Base-by-base conservation (phyloP, 768 basidiomycete genomes). In the Leucocoprinus birnbaumii region DNA sequence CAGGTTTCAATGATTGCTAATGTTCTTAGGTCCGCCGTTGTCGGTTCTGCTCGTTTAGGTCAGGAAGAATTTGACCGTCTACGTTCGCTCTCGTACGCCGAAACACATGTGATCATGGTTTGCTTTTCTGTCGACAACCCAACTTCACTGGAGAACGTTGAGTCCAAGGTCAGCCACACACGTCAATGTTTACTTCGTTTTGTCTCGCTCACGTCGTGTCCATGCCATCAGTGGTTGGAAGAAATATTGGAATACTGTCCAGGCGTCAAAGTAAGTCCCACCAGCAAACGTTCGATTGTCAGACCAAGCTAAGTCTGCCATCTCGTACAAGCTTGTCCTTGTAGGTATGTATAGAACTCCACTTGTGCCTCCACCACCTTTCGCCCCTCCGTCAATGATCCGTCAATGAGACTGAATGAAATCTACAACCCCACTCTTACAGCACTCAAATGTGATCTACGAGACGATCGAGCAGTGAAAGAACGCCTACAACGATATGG, bases 111-210 rank as follows among this genome's bases (percentile, higher is more conserved):
- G 56, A 81, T 98, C 59, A 90, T 98, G 89, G 76, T 98, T 22
- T 98, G 96, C 71, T 98, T 97, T 69, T 96, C 95, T 35, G 93
- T 96, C 27, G 96, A 98, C 67, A 94, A 94, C 60, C 96, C 95
- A 8, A 82, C 83, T n/a, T 97, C 94, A 25, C 71, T 98, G 59
- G 96, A 97, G 63, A 98, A 98, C 63, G 86, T 97, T n/a, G 94
- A 96, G 66, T 79, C 84, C 19, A 98, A 96, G 79, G 93, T 90
- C n/a, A n/a, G n/a, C n/a, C n/a, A n/a, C n/a, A 19, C n/a, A 14
- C 25, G 9, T n/a, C 9, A 14, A 44, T 22, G 25, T 21, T 11
- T 13, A 50, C 16, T 31, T 16, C 48, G 34, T 11, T 48, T 48
- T 22, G 22, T 52, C 27, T 42, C 48, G 48, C 44, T 51, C 44